Conservation (phyloP, 139 green algal species). For the Astrephomene gubernaculifera region DNA sequence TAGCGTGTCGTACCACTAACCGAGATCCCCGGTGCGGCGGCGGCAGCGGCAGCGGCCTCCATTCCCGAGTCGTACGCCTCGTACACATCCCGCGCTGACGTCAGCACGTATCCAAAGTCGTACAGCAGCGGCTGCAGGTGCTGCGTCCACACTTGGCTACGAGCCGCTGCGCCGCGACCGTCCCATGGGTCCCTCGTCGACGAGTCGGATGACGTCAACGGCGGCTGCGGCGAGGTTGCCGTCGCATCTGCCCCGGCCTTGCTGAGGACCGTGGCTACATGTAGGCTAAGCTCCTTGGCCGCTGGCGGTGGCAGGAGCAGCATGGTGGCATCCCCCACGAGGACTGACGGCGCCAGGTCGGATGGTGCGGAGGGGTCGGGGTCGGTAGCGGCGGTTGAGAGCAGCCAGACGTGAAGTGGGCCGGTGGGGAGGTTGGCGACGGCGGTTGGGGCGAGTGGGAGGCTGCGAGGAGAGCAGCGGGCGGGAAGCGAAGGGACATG, state of each 20-base stretch:
- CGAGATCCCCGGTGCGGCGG: too few relatives aligned
- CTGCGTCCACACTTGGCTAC: background rate
- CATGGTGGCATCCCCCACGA: background rate
- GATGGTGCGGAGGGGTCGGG: too few relatives aligned
- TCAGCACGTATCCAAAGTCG: slow-evolving; percentile 17
- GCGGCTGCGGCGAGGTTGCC: background rate
- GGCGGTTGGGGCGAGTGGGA: background rate
- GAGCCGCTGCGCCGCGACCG: too few relatives aligned
- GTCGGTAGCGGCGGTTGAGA: too few relatives aligned
- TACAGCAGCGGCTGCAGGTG: slow-evolving; percentile 22
- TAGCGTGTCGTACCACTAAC: too few relatives aligned
- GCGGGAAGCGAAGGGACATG: too few relatives aligned
- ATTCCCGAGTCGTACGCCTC: too few relatives aligned
- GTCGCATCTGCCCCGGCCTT: background rate
- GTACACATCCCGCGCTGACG: slow-evolving; percentile 3
- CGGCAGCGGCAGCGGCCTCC: too few relatives aligned
- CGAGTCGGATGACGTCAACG: background rate
- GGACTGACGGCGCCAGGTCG: background rate
- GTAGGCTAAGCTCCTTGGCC: background rate
- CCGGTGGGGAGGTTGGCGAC: background rate
- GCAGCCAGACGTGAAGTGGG: slow-evolving; percentile 2
- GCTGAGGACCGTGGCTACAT: background rate
- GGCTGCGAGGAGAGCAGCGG: too few relatives aligned
- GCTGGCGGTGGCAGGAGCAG: slow-evolving; percentile 7
- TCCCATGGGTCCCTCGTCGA: too few relatives aligned